A percentile compares a stretch with the other conserved stretches of the same genome.
Conservation (phyloP, 495 filamentous ascomycete genomes). For the Podospora sp. region DNA sequence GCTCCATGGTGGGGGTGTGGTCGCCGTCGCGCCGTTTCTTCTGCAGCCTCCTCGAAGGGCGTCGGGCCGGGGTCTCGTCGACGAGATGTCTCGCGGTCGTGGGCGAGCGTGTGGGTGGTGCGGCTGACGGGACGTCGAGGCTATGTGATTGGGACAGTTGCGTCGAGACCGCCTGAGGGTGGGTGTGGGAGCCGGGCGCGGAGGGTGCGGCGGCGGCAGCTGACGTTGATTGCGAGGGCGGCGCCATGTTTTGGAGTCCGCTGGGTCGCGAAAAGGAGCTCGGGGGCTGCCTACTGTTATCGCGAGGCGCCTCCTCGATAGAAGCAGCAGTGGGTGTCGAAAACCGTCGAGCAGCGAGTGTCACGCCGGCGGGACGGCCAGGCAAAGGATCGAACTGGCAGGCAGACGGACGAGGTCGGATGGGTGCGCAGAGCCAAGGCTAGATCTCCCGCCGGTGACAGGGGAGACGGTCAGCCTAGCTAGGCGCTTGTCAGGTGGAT, state of each 20-base stretch:
- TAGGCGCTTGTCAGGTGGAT: conserved; percentile 11
- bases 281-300: conserved; percentile 5
- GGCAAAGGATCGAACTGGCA: conserved; percentile 13
- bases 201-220: conserved; percentile 19
- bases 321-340: neutral
- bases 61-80: conserved; percentile 34
- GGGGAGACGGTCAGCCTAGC: neutral
- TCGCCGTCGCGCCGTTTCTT: conserved; percentile 56
- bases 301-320: neutral
- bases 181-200: conserved; percentile 10
- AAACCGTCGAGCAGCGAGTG: neutral
- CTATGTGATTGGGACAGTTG: conserved; percentile 25
- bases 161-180: conserved; percentile 1
- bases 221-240: conserved; percentile 24
- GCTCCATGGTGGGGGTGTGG: conserved; percentile 65
- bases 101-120: conserved; percentile 21
- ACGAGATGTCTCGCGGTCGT: conserved; percentile 15
- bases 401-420: conserved; percentile 14
- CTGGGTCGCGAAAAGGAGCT: neutral
- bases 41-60: conserved; percentile 56
- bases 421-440: conserved; percentile 16
- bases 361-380: conserved; percentile 3
- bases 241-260: conserved; percentile 11
- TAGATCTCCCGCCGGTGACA: conserved; percentile 5
- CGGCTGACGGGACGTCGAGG: conserved; percentile 22